Evolutionary conservation across 305 asterid genomes (phyloP).

Genomic region (Rubia occidens): DNA sequence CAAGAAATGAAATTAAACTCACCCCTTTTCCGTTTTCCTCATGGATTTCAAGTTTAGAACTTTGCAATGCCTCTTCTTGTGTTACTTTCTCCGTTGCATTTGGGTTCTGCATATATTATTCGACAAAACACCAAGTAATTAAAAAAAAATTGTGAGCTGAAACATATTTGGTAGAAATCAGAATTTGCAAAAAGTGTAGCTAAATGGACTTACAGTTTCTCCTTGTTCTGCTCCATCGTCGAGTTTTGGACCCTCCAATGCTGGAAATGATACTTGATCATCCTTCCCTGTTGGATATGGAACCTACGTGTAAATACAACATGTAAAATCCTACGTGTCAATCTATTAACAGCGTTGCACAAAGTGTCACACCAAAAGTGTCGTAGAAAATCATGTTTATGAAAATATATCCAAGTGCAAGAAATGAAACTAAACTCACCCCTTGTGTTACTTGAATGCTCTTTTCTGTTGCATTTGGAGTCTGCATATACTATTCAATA

Average conservation of each 20-base stretch:
- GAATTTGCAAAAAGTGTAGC: not conserved
- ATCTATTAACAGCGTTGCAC: no score
- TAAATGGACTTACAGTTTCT: not conserved
- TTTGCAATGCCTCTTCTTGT: not conserved
- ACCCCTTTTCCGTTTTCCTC: not conserved
- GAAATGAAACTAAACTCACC: no score
- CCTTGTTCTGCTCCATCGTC: not conserved
- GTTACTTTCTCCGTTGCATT: not conserved
- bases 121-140: not conserved
- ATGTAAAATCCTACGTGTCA: no score
- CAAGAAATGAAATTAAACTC: not conserved
- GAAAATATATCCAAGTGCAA: no score
- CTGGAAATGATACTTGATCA: not conserved
- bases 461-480: not conserved
- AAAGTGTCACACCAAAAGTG: no score
- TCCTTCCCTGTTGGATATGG: not conserved
- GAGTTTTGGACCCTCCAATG: not conserved
- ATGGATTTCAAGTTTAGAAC: not conserved
- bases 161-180: not conserved
- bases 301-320: not conserved
- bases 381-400: no score
- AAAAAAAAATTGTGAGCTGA: not conserved
- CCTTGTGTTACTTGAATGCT: not conserved
- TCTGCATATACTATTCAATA: not conserved
- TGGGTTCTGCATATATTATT: not conserved